Evolutionary conservation across 768 basidiomycete species (phyloP), one percentile per base, ranked within the genome.

Genomic region (Calocera cornea): DNA sequence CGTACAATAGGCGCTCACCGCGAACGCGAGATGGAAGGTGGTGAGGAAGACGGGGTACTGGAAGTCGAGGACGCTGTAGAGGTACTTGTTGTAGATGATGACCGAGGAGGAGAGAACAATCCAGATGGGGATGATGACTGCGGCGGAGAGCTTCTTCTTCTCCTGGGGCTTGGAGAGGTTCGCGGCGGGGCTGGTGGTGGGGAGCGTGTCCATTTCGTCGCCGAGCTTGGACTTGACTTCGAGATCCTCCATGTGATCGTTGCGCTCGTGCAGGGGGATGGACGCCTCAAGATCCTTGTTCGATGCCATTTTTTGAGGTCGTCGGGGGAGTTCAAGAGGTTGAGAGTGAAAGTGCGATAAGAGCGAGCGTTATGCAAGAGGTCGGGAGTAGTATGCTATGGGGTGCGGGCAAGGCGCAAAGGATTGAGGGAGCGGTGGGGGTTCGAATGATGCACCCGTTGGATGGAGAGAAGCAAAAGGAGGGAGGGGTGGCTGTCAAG

Each of bases 41-140:
- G 94, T 92, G 54, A 93, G 83, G 78, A 95, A 95, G 70, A 97
- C 92, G 33, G 95, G 95, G 80, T 81, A 97, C 73, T 85, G 84
- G 81, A 97, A 97, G 69, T 86, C 77, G 73, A 89, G 84, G 50
- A 83, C 83, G 77, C 89, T 90, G 82, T 90, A 92, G 72, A 91
- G 78, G 74, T 87, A 87, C 77, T 93, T 95, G 84, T 97, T 97
- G 85, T 97, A 97, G 68, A 97, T 86, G 78, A 97, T 97, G 75
- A 97, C 95, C 8, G 85, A 75, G 29, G 92, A 92, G 70, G 87
- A 89, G 72, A 95, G 87, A 22, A 85, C 78, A 73, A 97, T 97
- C 95, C 95, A 98, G 67, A 95, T 79, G 31, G 92, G 94, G 67
- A 97, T 91, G 73, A 94, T 90, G 67, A 82, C 78, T 0, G 85